Evolutionary conservation across 2,329 filamentous ascomycete genomes (phyloP).

Genomic region (Fusarium neocosmosporiellum): DNA sequence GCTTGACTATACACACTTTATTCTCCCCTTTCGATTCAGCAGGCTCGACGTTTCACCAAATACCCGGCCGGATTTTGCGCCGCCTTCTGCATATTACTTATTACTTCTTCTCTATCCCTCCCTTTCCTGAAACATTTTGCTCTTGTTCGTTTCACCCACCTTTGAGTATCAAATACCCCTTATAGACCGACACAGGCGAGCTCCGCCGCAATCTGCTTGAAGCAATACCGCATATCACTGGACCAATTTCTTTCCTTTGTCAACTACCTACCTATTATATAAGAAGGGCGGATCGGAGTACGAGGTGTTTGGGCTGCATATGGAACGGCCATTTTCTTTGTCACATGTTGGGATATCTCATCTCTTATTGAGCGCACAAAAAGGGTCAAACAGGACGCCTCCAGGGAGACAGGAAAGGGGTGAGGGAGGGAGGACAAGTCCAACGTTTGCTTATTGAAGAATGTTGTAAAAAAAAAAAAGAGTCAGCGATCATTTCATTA

Average conservation of each 20-base stretch:
- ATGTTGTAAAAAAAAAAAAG: constrained; percentile 42
- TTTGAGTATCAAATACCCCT: constrained; percentile 51
- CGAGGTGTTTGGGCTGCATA: constrained; percentile 40
- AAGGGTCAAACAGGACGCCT: constrained; percentile 35
- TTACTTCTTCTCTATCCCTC: constrained; percentile 35
- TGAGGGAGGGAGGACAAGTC: constrained; percentile 9
- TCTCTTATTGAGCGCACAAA: constrained; percentile 30
- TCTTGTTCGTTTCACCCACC: constrained; percentile 43
- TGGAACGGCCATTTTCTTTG: constrained; percentile 36
- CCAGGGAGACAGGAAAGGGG: constrained; percentile 7
- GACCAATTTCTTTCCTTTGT: constrained; percentile 48
- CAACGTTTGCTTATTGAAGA: constrained; percentile 34
- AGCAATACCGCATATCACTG: constrained; percentile 43
- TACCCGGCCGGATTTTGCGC: constrained; percentile 43
- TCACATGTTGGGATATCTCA: constrained; percentile 28
- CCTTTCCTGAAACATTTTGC: constrained; percentile 31
- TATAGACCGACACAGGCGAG: constrained; percentile 52
- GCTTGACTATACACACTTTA: constrained; percentile 44
- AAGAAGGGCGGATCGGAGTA: constrained; percentile 42
- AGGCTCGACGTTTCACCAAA: constrained; percentile 37
- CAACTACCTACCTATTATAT: constrained; percentile 32
- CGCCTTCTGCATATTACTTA: constrained; percentile 38
- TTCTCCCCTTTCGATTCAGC: constrained; percentile 44
- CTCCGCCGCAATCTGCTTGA: constrained; percentile 45
- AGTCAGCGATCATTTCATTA: constrained; percentile 37